Conservation (phyloP, 1,139 yeast species). For the Dujonia santamariae region DNA sequence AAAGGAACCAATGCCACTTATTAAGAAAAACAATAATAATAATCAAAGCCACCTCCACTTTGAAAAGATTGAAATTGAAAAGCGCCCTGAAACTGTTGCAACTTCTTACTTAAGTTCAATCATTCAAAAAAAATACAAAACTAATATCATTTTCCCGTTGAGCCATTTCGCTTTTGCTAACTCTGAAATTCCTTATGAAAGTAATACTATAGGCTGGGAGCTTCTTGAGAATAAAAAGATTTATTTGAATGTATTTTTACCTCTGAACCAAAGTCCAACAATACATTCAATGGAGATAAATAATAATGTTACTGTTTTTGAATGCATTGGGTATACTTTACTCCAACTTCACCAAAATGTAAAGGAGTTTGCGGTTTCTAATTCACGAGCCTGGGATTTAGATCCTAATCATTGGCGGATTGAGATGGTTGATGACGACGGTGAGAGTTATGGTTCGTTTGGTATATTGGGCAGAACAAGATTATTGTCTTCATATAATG, state of each 20-base stretch:
- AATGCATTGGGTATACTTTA: constrained; percentile 61
- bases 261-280: constrained; percentile 33
- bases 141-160: constrained; percentile 46
- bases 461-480: constrained; percentile 63
- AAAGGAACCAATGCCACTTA: neutral
- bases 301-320: constrained; percentile 51
- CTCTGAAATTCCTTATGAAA: constrained; percentile 22
- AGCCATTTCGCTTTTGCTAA: constrained; percentile 52
- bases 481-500: constrained; percentile 52
- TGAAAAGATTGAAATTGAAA: neutral
- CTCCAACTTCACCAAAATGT: constrained; percentile 27
- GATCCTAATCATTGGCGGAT: constrained; percentile 67
- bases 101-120: constrained; percentile 38
- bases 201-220: constrained; percentile 10
- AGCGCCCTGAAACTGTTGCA: neutral
- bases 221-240: constrained; percentile 22
- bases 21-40: too few species aligned
- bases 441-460: constrained; percentile 73
- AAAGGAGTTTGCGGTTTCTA: constrained; percentile 7
- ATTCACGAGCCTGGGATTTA: constrained; percentile 11
- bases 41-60: neutral
- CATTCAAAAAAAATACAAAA: constrained; percentile 34
- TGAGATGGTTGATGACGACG: constrained; percentile 76
- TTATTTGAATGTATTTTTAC: constrained; percentile 33
- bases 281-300: constrained; percentile 34